Conservation (phyloP, 441 rosid genomes). For the Populus trichocarpa region DNA sequence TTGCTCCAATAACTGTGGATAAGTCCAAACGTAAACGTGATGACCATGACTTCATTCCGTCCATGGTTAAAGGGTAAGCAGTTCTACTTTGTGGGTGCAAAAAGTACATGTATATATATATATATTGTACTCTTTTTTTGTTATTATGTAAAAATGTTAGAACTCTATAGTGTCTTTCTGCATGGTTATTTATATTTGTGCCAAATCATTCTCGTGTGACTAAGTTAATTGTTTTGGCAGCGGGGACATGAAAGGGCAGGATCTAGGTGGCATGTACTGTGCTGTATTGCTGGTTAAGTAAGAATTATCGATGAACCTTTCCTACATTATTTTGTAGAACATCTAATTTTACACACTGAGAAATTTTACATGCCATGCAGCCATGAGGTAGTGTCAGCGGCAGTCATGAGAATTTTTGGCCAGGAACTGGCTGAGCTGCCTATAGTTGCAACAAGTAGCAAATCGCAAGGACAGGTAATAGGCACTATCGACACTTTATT, state of each 20-base stretch:
- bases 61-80: slow-evolving; percentile 83
- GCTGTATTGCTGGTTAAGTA: slow-evolving; percentile 77
- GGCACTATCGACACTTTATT: not conserved
- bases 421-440: slow-evolving; percentile 89
- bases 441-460: slow-evolving; percentile 73
- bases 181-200: not conserved
- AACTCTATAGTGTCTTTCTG: not conserved
- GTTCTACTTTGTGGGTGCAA: slow-evolving; percentile 1
- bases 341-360: not conserved
- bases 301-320: slow-evolving; percentile 24
- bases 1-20: slow-evolving; percentile 71
- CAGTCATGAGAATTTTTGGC: slow-evolving; percentile 76
- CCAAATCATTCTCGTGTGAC: not conserved
- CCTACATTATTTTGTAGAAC: not conserved
- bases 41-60: slow-evolving; percentile 69
- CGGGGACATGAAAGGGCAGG: slow-evolving; percentile 54
- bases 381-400: slow-evolving; percentile 74
- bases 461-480: slow-evolving; percentile 66
- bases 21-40: slow-evolving; percentile 30
- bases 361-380: slow-evolving; percentile 37
- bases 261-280: slow-evolving; percentile 81
- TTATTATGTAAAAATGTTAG: not conserved
- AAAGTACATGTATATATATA: not conserved
- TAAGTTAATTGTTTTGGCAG: slow-evolving; percentile 35
- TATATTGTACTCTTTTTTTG: not conserved